These are phyloP conservation scores for Plasmodium gallinaceum DNA, from an alignment of 169 alveolate genomes.

Conservation along the genomic window DNA sequence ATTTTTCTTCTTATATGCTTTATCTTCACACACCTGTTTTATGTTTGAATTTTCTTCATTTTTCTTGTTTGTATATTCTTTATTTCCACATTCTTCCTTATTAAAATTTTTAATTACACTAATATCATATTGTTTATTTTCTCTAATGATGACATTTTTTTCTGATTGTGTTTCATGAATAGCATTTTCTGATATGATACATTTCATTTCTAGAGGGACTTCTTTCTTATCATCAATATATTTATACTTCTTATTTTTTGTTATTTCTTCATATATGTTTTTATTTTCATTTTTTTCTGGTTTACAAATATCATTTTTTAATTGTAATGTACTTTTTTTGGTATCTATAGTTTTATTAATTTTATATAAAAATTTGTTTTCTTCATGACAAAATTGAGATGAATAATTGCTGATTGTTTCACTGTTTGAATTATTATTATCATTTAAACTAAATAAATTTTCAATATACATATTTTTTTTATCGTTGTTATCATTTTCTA, in stretches of 20 bases:
- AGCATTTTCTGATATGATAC: background rate
- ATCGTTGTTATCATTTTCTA: slow-evolving; percentile 14
- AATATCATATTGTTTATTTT: background rate
- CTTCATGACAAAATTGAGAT: background rate
- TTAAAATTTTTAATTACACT: background rate
- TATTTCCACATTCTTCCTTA: background rate
- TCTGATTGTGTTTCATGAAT: background rate
- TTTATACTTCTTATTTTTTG: background rate
- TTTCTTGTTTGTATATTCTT: background rate
- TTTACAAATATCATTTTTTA: background rate
- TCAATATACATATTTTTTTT: slow-evolving; percentile 37
- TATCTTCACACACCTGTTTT: background rate
- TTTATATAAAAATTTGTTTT: background rate
- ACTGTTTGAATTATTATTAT: slow-evolving; percentile 12
- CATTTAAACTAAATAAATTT: slow-evolving; percentile 22
- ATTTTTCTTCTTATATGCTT: background rate
- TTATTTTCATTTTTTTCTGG: background rate
- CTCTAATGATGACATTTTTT: background rate
- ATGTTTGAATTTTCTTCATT: background rate
- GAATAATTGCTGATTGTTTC: background rate
- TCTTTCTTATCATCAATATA: background rate
- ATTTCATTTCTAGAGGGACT: background rate
- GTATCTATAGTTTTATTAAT: background rate
- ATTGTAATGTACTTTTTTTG: background rate
- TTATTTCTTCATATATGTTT: no score